A percentile compares a stretch with the other conserved stretches of the same genome.
These are phyloP conservation scores for Neofusicoccum umdonicola DNA, from an alignment of 2,329 filamentous ascomycete species.

Conservation along the genomic window DNA sequence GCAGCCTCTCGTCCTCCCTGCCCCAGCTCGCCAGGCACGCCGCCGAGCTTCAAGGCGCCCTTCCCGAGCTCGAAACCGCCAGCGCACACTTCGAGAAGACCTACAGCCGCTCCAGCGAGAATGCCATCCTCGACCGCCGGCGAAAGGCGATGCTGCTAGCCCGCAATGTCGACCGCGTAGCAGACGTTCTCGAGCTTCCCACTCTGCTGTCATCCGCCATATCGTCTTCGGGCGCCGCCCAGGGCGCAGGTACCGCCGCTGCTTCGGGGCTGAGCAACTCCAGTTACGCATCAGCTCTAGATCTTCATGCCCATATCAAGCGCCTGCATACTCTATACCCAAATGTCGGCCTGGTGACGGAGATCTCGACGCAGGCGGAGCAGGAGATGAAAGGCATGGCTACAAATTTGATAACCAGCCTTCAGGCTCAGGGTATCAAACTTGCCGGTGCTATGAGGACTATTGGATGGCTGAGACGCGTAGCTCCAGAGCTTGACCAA, in stretches of 20 bases:
- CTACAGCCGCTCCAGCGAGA: conserved; percentile 71
- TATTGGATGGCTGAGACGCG: conserved; percentile 83
- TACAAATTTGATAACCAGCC: conserved; percentile 72
- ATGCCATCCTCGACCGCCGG: conserved; percentile 64
- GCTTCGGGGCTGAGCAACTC: conserved; percentile 45
- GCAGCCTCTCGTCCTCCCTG: conserved; percentile 69
- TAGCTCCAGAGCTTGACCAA: conserved; percentile 74
- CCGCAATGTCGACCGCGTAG: conserved; percentile 82
- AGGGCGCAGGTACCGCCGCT: conserved; percentile 42
- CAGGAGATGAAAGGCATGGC: conserved; percentile 87
- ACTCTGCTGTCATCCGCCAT: conserved; percentile 79
- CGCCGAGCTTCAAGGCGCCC: conserved; percentile 64
- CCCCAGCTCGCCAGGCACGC: conserved; percentile 66
- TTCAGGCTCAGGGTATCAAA: conserved; percentile 78
- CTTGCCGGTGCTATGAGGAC: conserved; percentile 87
- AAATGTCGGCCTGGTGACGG: conserved; percentile 69
- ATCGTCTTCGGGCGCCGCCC: conserved; percentile 45
- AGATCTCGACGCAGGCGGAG: conserved; percentile 75
- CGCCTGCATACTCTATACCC: conserved; percentile 81
- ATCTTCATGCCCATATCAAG: conserved; percentile 90
- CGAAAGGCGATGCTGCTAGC: conserved; percentile 78
- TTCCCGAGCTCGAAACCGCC: conserved; percentile 76
- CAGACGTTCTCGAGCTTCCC: conserved; percentile 88
- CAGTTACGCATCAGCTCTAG: conserved; percentile 85
- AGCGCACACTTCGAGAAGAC: conserved; percentile 78